Conservation (phyloP, 352 stramenopile genomes). For the Pythium scleroteichum region DNA sequence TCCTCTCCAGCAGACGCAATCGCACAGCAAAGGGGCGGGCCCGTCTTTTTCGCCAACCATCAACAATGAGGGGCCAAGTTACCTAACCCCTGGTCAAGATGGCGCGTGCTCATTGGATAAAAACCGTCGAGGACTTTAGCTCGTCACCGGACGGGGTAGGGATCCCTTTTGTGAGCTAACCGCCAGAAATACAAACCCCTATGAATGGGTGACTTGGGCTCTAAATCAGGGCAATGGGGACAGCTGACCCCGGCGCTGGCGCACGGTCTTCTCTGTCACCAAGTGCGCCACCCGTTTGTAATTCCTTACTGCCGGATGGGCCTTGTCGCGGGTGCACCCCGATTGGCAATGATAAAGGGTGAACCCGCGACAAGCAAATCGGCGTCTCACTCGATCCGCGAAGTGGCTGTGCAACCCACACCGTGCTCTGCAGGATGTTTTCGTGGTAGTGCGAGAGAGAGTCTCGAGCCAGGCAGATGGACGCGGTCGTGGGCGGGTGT, state of each 20-base stretch:
- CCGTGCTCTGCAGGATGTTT: background rate
- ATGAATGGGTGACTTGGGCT: background rate
- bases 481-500: background rate
- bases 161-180: constrained; percentile 8
- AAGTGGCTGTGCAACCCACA: too few relatives aligned
- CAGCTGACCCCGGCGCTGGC: background rate
- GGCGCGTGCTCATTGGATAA: constrained; percentile 6
- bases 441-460: background rate
- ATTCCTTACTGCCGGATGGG: constrained; percentile 6
- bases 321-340: background rate
- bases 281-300: constrained; percentile 29
- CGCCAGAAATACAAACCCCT: constrained; percentile 1
- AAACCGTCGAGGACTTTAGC: background rate
- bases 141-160: constrained; percentile 11
- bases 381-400: background rate
- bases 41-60: constrained; percentile 16
- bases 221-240: background rate
- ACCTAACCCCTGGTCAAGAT: background rate
- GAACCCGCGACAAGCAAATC: too few relatives aligned
- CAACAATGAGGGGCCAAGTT: background rate
- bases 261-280: constrained; percentile 11
- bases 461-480: background rate
- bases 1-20: background rate
- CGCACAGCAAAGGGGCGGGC: background rate
- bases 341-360: background rate